Conservation (phyloP, 129 eudicot species). For the Helichrysum umbraculigerum region DNA sequence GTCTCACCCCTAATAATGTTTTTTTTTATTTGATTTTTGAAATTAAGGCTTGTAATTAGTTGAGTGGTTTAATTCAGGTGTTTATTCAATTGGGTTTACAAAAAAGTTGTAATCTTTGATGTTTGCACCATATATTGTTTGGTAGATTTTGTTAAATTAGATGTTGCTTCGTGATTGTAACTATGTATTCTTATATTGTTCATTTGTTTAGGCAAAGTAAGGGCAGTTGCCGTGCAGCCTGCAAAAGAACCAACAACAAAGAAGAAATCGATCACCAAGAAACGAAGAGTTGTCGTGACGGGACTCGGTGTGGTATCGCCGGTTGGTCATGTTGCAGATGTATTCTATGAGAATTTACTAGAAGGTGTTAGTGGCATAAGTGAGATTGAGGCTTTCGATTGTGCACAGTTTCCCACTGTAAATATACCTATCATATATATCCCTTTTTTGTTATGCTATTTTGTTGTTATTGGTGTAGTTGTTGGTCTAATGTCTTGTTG, state of each 20-base stretch:
- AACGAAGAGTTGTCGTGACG: conserved; percentile 35
- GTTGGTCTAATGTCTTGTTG: conserved; percentile 1
- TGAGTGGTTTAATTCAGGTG: background rate
- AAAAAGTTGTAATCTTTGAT: conserved; percentile 8
- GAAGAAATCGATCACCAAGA: conserved; percentile 30
- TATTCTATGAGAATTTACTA: conserved; percentile 34
- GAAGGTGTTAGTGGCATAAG: conserved; percentile 41
- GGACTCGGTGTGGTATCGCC: conserved; percentile 43
- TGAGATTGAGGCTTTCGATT: conserved; percentile 33
- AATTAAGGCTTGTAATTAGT: background rate
- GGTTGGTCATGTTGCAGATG: conserved; percentile 37
- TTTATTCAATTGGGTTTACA: background rate
- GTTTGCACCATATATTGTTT: background rate
- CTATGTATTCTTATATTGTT: background rate
- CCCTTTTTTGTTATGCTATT: conserved; percentile 1
- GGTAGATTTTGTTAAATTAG: background rate
- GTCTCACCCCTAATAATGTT: background rate
- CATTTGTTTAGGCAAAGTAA: conserved; percentile 23
- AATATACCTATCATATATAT: background rate
- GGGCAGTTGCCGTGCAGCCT: conserved; percentile 37
- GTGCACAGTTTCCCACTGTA: conserved; percentile 39
- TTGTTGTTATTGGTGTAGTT: background rate
- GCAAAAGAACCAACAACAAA: conserved; percentile 29
- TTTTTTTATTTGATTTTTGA: background rate
- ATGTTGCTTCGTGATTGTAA: background rate